Evolutionary conservation across 2,329 filamentous ascomycete species (phyloP), one percentile per base, ranked within the genome.

Genomic region (Penicillium italicum): DNA sequence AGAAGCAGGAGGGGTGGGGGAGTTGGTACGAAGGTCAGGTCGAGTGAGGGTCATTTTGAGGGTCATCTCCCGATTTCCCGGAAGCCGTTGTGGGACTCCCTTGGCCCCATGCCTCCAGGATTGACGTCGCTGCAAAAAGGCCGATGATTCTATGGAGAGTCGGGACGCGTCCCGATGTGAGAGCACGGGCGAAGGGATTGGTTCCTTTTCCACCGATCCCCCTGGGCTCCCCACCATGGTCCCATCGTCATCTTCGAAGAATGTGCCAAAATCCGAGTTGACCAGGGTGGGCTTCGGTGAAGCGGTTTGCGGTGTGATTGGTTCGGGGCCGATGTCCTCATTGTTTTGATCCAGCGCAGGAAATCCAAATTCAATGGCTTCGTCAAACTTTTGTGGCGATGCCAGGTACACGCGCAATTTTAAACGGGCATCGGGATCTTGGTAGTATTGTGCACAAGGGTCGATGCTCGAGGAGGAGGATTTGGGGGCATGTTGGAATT

Each of bases 41-140:
- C 92, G 82, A 4, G 94, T 97, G 52, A 97, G 81, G 0, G 93
- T 97, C 91, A 97, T 96, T 46, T 92, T 89, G 46, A 97, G 76
- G 3, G 94, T 97, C 92, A 97, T 97, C 72, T 97, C 92, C 33
- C 92, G 83, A 53, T 84, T 87, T 33, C 82, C 80, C 0, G 80
- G 76, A 2, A 82, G 75, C 5, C 78, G 79, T 45, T 84, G 81
- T 11, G 77, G 73, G 63, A 81, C 76, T 28, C 69, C 59, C 47
- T 78, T 73, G 9, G 69, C 54, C 33, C 56, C 48, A 8, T 59
- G 67, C 52, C 56, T 36, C 28, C 56, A 56, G 3, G 64, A 58
- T 38, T 67, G 59, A 26, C 60, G 61, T 40, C 54, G 46, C 43
- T 60, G 57, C 31, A 50, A 33, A 12, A 58, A 20, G 4, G 30